Conservation (phyloP, 2,329 filamentous ascomycete species). For the Botryotinia calthae region DNA sequence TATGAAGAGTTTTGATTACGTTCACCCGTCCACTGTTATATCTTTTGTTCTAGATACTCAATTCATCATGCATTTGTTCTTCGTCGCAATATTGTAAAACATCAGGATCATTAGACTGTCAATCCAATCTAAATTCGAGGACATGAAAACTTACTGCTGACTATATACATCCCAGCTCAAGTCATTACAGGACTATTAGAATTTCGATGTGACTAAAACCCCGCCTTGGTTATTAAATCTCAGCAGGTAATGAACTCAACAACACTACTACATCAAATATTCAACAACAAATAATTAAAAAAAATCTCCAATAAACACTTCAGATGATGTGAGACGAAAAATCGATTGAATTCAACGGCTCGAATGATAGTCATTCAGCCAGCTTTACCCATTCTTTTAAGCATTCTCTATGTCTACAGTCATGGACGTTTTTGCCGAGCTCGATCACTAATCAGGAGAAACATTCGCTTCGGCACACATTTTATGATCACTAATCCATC, state of each 20-base stretch:
- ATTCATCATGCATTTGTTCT: not conserved
- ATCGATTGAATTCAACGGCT: not conserved
- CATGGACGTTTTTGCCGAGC: not conserved
- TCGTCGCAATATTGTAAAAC: not conserved
- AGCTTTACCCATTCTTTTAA: not conserved
- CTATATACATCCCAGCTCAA: not conserved
- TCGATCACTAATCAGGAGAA: conserved; percentile 4
- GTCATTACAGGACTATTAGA: not conserved
- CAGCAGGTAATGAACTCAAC: too few species aligned
- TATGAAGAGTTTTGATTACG: not conserved
- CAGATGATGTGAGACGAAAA: not conserved
- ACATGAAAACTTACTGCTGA: not conserved
- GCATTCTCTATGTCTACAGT: not conserved
- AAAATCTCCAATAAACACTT: not conserved
- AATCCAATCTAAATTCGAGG: not conserved
- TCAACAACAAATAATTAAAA: not conserved
- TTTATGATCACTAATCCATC: not conserved
- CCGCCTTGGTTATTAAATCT: too few species aligned
- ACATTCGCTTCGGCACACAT: not conserved
- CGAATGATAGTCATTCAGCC: not conserved
- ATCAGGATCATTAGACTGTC: not conserved
- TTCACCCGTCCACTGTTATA: not conserved
- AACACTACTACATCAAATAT: not conserved
- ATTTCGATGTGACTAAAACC: not conserved
- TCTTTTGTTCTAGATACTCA: not conserved